Conservation (phyloP, 352 stramenopile genomes). For the Pythium dissotocum region DNA sequence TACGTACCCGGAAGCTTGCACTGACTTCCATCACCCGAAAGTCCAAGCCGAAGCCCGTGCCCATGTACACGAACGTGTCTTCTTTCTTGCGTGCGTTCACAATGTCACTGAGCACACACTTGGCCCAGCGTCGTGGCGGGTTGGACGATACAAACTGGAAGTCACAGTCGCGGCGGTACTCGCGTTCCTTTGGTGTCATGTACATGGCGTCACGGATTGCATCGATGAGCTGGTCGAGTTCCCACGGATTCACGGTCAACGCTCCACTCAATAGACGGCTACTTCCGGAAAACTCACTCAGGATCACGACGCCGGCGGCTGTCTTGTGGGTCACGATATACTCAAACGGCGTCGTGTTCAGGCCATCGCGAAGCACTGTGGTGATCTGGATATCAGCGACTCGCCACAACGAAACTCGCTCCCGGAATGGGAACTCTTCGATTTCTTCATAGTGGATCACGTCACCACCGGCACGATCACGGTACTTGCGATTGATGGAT, state of each 20-base stretch:
- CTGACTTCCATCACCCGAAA: conserved; percentile 97
- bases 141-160: conserved; percentile 78
- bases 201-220: conserved; percentile 70
- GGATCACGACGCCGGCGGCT: conserved; percentile 87
- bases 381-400: conserved; percentile 78
- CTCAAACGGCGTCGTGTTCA: conserved; percentile 85
- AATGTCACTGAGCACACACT: conserved; percentile 76
- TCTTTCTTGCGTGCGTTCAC: conserved; percentile 79
- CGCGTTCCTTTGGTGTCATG: conserved; percentile 69
- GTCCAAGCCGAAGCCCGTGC: conserved; percentile 94
- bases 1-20: conserved; percentile 88
- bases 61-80: conserved; percentile 83
- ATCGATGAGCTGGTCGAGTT: conserved; percentile 83
- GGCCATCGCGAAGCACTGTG: conserved; percentile 69
- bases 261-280: conserved; percentile 94
- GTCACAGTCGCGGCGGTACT: conserved; percentile 73
- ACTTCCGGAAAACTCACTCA: conserved; percentile 97
- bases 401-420: conserved; percentile 75
- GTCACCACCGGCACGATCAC: conserved; percentile 41
- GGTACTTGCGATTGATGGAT: conserved; percentile 92
- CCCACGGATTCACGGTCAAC: conserved; percentile 97
- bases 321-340: conserved; percentile 83
- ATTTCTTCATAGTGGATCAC: conserved; percentile 82
- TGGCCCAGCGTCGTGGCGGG: conserved; percentile 66
- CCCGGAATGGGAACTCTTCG: conserved; percentile 63